Percentiles rank a stretch among this genome's conserved stretches.
These are phyloP conservation scores for Kurtzmaniella quercitrusa DNA, from an alignment of 1,139 yeast species.

Conservation along the genomic window DNA sequence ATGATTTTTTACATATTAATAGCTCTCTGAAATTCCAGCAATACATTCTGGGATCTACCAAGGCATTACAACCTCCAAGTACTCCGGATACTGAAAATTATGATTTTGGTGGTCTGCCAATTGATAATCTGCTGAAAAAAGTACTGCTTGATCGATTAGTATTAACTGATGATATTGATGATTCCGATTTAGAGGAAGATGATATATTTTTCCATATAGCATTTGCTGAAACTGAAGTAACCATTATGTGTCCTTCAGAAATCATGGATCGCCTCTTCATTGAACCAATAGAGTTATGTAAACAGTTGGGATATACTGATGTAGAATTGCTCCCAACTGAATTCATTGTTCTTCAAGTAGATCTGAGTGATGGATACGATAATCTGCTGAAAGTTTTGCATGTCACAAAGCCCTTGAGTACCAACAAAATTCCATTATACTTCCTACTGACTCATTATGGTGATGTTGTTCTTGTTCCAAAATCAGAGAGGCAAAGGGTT, in stretches of 20 bases:
- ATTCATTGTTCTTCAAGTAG: conserved; percentile 55
- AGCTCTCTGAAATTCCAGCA: background rate
- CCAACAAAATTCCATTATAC: conserved; percentile 55
- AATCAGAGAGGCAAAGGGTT: conserved; percentile 39
- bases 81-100: background rate
- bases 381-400: conserved; percentile 53
- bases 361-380: conserved; percentile 56
- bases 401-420: conserved; percentile 57
- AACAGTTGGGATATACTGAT: conserved; percentile 22
- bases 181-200: conserved; percentile 19
- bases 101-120: conserved; percentile 13
- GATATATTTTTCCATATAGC: conserved; percentile 49
- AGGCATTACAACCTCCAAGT: background rate
- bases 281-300: conserved; percentile 28
- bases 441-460: conserved; percentile 64
- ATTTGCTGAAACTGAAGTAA: conserved; percentile 53
- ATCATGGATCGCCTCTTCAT: conserved; percentile 34
- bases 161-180: conserved; percentile 12
- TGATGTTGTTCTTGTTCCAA: conserved; percentile 63
- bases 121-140: conserved; percentile 5
- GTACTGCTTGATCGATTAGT: conserved; percentile 4
- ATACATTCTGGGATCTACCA: background rate
- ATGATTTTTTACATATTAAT: background rate
- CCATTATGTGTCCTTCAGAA: conserved; percentile 45
- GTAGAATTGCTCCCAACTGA: conserved; percentile 43